These are phyloP conservation scores for Apiospora aurea DNA, from an alignment of 2,329 filamentous ascomycete species.

Conservation along the genomic window DNA sequence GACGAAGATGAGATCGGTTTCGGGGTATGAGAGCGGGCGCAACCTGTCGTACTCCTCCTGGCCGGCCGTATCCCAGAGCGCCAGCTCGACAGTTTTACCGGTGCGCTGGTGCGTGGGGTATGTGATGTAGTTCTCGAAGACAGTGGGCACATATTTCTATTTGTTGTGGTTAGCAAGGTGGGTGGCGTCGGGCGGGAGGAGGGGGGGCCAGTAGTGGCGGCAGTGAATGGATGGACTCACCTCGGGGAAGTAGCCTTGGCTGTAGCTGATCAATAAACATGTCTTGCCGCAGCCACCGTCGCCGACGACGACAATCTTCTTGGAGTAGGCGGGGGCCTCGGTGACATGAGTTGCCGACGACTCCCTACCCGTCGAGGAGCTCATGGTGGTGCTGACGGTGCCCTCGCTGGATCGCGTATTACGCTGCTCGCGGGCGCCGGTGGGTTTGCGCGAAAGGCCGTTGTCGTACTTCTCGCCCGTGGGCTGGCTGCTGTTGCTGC, in stretches of 20 bases:
- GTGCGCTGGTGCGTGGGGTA: constrained; percentile 87
- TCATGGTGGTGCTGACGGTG: constrained; percentile 86
- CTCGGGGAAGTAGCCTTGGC: constrained; percentile 98
- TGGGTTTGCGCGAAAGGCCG: constrained; percentile 46
- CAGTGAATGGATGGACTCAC: constrained; percentile 56
- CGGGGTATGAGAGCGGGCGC: constrained; percentile 93
- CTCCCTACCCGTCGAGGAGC: constrained; percentile 76
- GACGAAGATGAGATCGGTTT: constrained; percentile 97
- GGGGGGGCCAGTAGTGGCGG: not conserved
- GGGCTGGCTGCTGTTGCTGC: constrained; percentile 37
- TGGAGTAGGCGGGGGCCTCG: constrained; percentile 91
- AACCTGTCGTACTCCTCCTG: constrained; percentile 99
- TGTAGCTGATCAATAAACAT: constrained; percentile 97
- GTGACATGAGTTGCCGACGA: constrained; percentile 86
- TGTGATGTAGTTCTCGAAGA: constrained; percentile 99
- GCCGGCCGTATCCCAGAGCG: constrained; percentile 97
- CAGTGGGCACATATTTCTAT: constrained; percentile 99
- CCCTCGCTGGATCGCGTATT: constrained; percentile 80
- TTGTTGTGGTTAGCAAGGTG: constrained; percentile 16
- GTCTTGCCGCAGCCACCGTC: constrained; percentile 99
- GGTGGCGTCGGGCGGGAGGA: not conserved
- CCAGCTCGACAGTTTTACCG: constrained; percentile 94
- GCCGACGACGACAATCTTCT: constrained; percentile 98
- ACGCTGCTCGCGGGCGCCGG: constrained; percentile 55
- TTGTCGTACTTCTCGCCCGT: constrained; percentile 48